Base-by-base conservation (phyloP, 2,329 filamentous ascomycete genomes). In the Claviceps sp. region DNA sequence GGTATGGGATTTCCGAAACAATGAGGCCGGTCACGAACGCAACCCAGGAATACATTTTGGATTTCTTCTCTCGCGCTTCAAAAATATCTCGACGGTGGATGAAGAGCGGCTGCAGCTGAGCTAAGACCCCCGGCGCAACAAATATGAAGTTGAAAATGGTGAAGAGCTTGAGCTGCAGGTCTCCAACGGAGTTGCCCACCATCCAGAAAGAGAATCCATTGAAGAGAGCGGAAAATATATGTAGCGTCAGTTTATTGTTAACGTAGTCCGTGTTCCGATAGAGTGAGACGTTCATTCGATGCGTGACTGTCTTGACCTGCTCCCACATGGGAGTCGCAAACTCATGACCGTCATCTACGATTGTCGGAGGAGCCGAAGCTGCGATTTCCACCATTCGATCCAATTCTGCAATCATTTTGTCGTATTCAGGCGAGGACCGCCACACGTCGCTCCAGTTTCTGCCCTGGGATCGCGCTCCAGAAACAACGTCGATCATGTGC, bases 361-460 rank as follows among this genome's bases (percentile, higher is more conserved):
- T 69, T 50, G 64, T 69, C 0, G 66, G 62, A 1, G 72, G 64
- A 55, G 68, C 71, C 17, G 69, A 54, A 0, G 73, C 72, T 0
- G 83, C 77, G 4, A 78, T 75, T 2, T 70, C 61, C 54, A 81
- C 77, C 55, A 88, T 77, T 2, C 67, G 67, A 43, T 85, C 76
- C 4, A 90, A 85, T 57, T 88, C 80, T 9, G 73, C 64, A 16
- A 77, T 67, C 39, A 85, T 67, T 3, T 70, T 65, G 0, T 71
- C 67, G 55, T 80, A 75, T 59, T 86, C 75, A 1, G 77, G 70
- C 0, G 80, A 88, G n/a, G 73, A 73, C 17, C 75, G 69, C 85
- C 85, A 88, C 56, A 86, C 76, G 39, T 85, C 72, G 60, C 82
- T 83, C 83, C 82, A 87, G 61, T 86, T 76, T 44, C 56, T 71